Conservation (phyloP, 345 rosid species). For the Acer saccharum region DNA sequence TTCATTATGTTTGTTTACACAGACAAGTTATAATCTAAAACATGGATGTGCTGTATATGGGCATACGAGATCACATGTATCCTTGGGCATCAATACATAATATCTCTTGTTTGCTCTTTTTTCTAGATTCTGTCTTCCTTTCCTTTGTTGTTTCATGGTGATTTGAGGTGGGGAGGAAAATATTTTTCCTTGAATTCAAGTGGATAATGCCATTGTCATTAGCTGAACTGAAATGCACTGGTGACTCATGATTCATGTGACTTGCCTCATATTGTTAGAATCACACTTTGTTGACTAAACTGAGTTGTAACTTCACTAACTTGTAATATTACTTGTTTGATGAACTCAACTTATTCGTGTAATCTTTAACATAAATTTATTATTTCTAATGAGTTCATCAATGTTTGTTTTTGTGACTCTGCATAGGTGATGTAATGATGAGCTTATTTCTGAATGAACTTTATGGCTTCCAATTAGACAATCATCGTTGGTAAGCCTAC, state of each 20-base stretch:
- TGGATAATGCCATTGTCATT: not conserved
- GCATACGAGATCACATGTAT: not conserved
- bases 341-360: not conserved
- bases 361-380: not conserved
- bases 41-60: not conserved
- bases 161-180: not conserved
- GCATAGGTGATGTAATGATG: constrained; percentile 88
- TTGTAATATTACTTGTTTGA: not conserved
- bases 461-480: constrained; percentile 96
- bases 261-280: not conserved
- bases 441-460: constrained; percentile 96
- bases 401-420: constrained; percentile 17
- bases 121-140: not conserved
- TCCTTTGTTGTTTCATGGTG: not conserved
- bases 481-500: constrained; percentile 75
- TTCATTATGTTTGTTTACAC: not conserved
- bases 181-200: not conserved
- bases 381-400: not conserved
- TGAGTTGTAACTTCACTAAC: not conserved
- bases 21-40: not conserved
- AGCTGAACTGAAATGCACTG: not conserved
- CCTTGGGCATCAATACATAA: not conserved
- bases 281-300: not conserved
- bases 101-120: not conserved
- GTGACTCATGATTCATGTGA: not conserved